Base-by-base conservation (phyloP, 805 yeast genomes). In the Candida broadrunensis region DNA sequence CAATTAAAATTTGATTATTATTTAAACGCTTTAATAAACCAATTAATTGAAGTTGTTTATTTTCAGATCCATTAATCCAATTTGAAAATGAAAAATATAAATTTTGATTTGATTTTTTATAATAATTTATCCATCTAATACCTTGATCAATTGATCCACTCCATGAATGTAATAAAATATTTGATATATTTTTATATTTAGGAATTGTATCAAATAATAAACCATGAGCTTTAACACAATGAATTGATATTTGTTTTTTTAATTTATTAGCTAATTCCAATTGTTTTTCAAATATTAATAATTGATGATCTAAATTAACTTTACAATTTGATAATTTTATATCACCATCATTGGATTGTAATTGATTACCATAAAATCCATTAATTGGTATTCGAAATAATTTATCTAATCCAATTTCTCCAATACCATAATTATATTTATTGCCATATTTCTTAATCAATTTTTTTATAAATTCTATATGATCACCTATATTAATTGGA, bases 371-470 rank as follows among this genome's bases (percentile, higher is more conserved):
- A 42, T 65, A 66, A 53, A 58, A 80, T 2, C 89, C 88, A 42
- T 63, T 65, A 41, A 59, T 51, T 2, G 95, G 95, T 3, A 90
- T 58, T 27, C 86, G 61, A 54, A 87, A 86, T 23, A 78, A 54
- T 58, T 83, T 85, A 58, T 91, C 99, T 2, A 93, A 63, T 0
- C 99, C 99, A n/a, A 88, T 74, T 52, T 91, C 99, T 1, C 99
- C 99, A 8, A 91, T 69, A 11, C 86, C 75, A 16, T 36, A 46
- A n/a, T 21, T 17, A n/a, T 31, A 17, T 11, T 35, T 15, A 5
- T n/a, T 13, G 9, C 37, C 26, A 24, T 36, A 34, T 31, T 48
- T 49, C 13, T 9, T 39, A n/a, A 55, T 53, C 14, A 55, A 38
- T 2, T 25, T 19, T 16, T 60, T 54, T 21, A 82, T 57, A 15